A percentile compares a stretch with the other conserved stretches of the same genome.
These are phyloP conservation scores for Neurospora cerealis DNA, from an alignment of 495 filamentous ascomycete species.

Conservation along the genomic window DNA sequence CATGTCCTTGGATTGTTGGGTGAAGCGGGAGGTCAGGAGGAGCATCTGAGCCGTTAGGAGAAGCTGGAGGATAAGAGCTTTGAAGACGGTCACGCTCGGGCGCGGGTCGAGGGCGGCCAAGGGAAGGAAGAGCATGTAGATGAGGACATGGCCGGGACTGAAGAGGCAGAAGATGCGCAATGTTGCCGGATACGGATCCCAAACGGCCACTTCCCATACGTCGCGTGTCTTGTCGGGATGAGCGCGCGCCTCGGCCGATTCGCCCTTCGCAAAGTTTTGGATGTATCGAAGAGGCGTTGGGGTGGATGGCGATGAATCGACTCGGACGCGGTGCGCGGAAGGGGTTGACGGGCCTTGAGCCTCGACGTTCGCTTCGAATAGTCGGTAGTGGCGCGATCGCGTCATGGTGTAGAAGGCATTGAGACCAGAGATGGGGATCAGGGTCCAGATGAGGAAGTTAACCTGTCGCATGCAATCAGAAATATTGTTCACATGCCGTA, in stretches of 20 bases:
- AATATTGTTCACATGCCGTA: background rate
- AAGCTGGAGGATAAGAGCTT: slow-evolving; percentile 56
- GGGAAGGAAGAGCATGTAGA: slow-evolving; percentile 83
- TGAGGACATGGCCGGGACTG: slow-evolving; percentile 80
- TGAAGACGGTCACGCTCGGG: slow-evolving; percentile 77
- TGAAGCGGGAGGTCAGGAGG: slow-evolving; percentile 58
- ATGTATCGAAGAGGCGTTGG: slow-evolving; percentile 74
- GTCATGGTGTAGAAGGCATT: slow-evolving; percentile 81
- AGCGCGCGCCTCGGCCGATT: slow-evolving; percentile 61
- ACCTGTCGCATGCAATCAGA: slow-evolving; percentile 35
- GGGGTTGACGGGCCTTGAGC: slow-evolving; percentile 58
- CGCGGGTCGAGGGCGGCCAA: slow-evolving; percentile 61
- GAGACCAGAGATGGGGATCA: slow-evolving; percentile 50
- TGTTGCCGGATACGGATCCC: slow-evolving; percentile 82
- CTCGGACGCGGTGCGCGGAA: slow-evolving; percentile 79
- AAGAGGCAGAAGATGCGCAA: slow-evolving; percentile 81
- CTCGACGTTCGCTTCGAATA: slow-evolving; percentile 82
- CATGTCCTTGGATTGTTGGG: slow-evolving; percentile 76
- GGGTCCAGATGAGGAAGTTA: slow-evolving; percentile 54
- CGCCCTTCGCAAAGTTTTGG: slow-evolving; percentile 48
- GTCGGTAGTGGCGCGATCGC: slow-evolving; percentile 74
- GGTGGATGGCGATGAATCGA: slow-evolving; percentile 74
- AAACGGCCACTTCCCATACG: slow-evolving; percentile 90
- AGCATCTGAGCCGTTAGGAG: slow-evolving; percentile 72
- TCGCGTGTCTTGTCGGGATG: slow-evolving; percentile 78